phyloP scores from a whole-genome alignment of 257 asterid species.

The Salvia splendens region DNA sequence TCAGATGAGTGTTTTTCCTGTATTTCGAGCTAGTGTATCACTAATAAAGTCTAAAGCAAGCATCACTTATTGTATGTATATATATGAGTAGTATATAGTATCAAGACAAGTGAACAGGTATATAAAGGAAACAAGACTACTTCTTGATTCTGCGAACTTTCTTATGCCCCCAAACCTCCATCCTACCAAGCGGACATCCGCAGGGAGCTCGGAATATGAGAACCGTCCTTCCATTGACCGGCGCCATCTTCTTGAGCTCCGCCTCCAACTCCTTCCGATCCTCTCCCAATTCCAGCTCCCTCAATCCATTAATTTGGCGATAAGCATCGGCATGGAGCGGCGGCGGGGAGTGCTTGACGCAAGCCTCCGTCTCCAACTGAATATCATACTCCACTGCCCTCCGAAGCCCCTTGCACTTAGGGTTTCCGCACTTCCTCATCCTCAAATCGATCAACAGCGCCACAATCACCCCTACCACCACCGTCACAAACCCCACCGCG shows the following conservation, averaged over 20 bases:
- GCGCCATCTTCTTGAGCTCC: constrained; percentile 63
- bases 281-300: constrained; percentile 48
- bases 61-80: constrained; percentile 36
- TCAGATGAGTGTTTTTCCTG: too few species aligned
- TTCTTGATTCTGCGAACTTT: constrained; percentile 59
- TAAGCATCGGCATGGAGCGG: constrained; percentile 25
- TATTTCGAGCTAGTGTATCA: too few species aligned
- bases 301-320: constrained; percentile 32
- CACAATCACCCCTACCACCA: constrained; percentile 36
- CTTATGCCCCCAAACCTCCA: constrained; percentile 67
- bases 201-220: constrained; percentile 57
- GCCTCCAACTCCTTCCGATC: constrained; percentile 58
- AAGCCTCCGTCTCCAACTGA: constrained; percentile 60
- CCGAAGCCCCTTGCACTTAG: constrained; percentile 50
- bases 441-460: constrained; percentile 39
- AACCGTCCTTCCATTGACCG: constrained; percentile 58
- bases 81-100: constrained; percentile 26
- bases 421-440: constrained; percentile 54
- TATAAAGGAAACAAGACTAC: constrained; percentile 8
- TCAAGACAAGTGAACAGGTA: not conserved
- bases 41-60: too few species aligned
- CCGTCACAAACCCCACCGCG: constrained; percentile 41
- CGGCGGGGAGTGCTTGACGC: constrained; percentile 45
- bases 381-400: constrained; percentile 64
- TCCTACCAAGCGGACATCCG: constrained; percentile 60